These are phyloP conservation scores for Verticillium zaregamsianum DNA, from an alignment of 2,329 filamentous ascomycete species.

Conservation along the genomic window DNA sequence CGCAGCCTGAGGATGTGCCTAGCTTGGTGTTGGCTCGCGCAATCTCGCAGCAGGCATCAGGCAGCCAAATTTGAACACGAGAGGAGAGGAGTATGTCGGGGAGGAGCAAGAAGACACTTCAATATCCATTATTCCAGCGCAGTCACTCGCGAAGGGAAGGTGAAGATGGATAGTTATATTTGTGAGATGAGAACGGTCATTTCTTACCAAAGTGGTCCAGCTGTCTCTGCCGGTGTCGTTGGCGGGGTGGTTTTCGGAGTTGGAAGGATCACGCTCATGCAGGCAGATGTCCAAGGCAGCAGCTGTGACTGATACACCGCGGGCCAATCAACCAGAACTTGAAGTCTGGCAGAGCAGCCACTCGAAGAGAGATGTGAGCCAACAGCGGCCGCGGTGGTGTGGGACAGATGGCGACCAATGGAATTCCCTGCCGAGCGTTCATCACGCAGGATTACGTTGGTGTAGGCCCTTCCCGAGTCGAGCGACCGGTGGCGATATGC, in stretches of 20 bases:
- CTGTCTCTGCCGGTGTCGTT: background rate
- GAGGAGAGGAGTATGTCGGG: no score
- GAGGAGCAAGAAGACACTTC: no score
- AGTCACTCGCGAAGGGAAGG: no score
- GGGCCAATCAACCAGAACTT: background rate
- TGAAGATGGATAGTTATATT: background rate
- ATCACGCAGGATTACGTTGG: no score
- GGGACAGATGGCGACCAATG: background rate
- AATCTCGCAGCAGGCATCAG: no score
- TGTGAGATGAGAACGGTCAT: background rate
- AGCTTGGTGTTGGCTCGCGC: no score
- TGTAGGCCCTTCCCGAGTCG: no score
- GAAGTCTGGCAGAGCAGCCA: background rate
- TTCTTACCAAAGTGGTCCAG: background rate
- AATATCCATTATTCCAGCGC: no score
- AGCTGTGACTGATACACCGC: background rate
- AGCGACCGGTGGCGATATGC: no score
- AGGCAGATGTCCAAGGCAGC: background rate
- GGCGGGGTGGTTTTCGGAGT: background rate
- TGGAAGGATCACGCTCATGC: background rate
- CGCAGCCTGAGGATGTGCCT: no score
- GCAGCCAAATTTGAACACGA: no score
- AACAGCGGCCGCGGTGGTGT: background rate
- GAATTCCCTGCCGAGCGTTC: background rate
- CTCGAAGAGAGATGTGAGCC: background rate